Evolutionary conservation across 371 early-diverging fungal species (phyloP).

Genomic region (Apophysomyces trapeziformis): DNA sequence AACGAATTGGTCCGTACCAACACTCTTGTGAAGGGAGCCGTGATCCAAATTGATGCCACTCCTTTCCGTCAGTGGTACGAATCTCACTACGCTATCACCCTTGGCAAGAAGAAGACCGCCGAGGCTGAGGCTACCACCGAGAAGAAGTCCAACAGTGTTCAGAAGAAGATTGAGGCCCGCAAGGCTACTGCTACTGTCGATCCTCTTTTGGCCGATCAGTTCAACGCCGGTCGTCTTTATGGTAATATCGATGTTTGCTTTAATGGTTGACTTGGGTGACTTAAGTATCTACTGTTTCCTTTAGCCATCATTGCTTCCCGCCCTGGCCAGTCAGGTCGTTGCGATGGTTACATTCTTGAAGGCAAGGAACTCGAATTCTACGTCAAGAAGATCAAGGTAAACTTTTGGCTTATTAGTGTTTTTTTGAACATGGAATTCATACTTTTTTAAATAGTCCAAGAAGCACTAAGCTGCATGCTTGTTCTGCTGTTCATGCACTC

Average conservation of each 20-base stretch:
- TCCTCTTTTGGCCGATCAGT: constrained; percentile 91
- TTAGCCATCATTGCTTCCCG: constrained; percentile 92
- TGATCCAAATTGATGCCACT: constrained; percentile 99
- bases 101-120: constrained; percentile 87
- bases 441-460: constrained; percentile 1
- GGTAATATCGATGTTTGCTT: constrained; percentile 39
- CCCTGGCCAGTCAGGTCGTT: constrained; percentile 99
- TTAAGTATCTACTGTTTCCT: not conserved
- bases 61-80: constrained; percentile 99
- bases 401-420: constrained; percentile 1
- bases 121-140: constrained; percentile 65
- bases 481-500: constrained; percentile 9
- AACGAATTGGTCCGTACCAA: constrained; percentile 99
- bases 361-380: constrained; percentile 99
- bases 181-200: constrained; percentile 86
- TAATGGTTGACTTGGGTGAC: not conserved
- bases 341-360: constrained; percentile 99
- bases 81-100: constrained; percentile 89
- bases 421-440: not conserved
- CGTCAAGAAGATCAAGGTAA: constrained; percentile 87
- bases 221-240: constrained; percentile 96
- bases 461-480: constrained; percentile 8
- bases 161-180: constrained; percentile 89
- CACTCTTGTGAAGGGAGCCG: constrained; percentile 99
- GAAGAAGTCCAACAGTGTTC: constrained; percentile 90